Evolutionary conservation across 1,284 basidiomycete species (phyloP).

Genomic region (Naganishia cerealis): DNA sequence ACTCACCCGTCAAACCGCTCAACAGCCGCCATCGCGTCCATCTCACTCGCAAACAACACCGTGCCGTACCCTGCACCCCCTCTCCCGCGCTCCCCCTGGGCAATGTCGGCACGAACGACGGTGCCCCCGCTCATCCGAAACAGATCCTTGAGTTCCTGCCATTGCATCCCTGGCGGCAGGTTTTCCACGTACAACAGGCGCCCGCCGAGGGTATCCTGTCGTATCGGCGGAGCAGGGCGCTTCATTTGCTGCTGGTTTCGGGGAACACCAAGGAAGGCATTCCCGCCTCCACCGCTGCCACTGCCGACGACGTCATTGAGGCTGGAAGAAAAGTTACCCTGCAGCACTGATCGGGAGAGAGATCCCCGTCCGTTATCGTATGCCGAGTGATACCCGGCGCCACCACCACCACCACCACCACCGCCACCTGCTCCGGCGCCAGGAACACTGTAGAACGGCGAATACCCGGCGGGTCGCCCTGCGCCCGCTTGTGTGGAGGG

Average conservation of each 20-base stretch:
- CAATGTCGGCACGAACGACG: slow-evolving; percentile 84
- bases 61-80: slow-evolving; percentile 70
- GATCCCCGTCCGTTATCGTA: slow-evolving; percentile 17
- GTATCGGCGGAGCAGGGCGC: slow-evolving; percentile 9
- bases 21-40: slow-evolving; percentile 82
- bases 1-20: slow-evolving; percentile 80
- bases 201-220: slow-evolving; percentile 46
- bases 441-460: not conserved
- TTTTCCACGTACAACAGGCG: slow-evolving; percentile 69
- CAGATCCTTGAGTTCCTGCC: slow-evolving; percentile 94
- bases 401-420: not conserved
- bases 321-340: slow-evolving; percentile 12
- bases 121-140: slow-evolving; percentile 78
- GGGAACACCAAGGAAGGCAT: slow-evolving; percentile 8
- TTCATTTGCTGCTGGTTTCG: not conserved
- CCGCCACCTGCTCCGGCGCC: not conserved
- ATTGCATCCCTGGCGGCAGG: slow-evolving; percentile 92
- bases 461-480: not conserved
- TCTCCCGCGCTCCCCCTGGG: slow-evolving; percentile 77
- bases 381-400: not conserved
- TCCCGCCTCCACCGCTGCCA: not conserved
- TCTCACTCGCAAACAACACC: slow-evolving; percentile 76
- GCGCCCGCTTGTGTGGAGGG: not conserved
- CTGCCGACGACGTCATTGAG: not conserved
- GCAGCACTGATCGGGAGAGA: slow-evolving; percentile 20